Base-by-base conservation (phyloP, 1,139 yeast genomes). In the Lodderomyces theae region DNA sequence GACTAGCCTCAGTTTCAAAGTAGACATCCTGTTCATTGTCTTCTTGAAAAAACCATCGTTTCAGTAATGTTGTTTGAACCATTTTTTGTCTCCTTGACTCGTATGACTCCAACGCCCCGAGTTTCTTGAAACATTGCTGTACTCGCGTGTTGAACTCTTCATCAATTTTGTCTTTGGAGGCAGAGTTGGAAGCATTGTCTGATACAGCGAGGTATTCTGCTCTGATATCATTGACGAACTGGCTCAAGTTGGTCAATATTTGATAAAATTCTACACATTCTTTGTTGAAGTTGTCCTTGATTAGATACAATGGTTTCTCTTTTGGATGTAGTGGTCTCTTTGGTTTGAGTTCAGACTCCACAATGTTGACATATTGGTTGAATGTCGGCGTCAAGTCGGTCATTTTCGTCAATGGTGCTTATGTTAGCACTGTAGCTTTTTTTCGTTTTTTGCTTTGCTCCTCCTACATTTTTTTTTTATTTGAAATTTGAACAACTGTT, bases 141-240 rank as follows among this genome's bases (percentile, higher is more conserved):
- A 79, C 52, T 51, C 74, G 73, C 23, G 69, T 55, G 43, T 77
- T 71, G 35, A 78, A 66, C 44, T 79, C 82, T 42, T 77, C 74
- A 45, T 79, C 85, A 22, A 80, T 66, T 34, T 71, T 69, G 47
- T 77, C 77, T 53, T 79, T 77, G 38, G 79, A 81, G 5, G 60
- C 66, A 25, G 41, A 38, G 50, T 52, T 26, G 42, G 35, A 28
- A 37, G 37, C 35, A 21, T 63, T 69, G 37, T 68, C 69, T 41
- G 58, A 60, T 6, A 63, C 58, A 19, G 76, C 62, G 16, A 77
- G 54, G 50, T 80, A 80, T 11, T 68, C 61, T 2, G 72, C 60
- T 42, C 67, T 68, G 13, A 79, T 60, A 12, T 67, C 65, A 5
- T 46, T 48, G 1, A 78, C 50, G 36, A 78, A 71, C 18, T 49